phyloP scores from a whole-genome alignment of 2,329 filamentous ascomycete species.

The Trichoderma brevicompactum region DNA sequence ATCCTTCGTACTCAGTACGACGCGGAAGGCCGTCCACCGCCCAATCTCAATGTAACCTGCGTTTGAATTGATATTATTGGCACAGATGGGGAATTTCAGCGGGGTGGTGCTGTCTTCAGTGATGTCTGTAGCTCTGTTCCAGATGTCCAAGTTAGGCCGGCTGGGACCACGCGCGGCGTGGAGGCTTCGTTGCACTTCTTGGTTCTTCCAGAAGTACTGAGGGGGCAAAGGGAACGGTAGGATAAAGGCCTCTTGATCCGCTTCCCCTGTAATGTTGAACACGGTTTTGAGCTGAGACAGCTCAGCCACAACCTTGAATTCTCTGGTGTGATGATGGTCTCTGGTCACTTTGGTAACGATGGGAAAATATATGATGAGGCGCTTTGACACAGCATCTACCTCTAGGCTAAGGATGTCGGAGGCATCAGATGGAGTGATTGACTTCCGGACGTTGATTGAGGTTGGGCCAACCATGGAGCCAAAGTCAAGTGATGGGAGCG shows the following conservation, averaged over 20 bases:
- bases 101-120: constrained; percentile 42
- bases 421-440: constrained; percentile 25
- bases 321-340: constrained; percentile 29
- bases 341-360: constrained; percentile 30
- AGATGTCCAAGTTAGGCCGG: constrained; percentile 51
- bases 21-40: constrained; percentile 60
- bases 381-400: constrained; percentile 39
- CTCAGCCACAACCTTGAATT: constrained; percentile 50
- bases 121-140: constrained; percentile 56
- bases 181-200: constrained; percentile 39
- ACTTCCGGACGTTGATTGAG: constrained; percentile 63
- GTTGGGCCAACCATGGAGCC: constrained; percentile 60
- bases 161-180: constrained; percentile 39
- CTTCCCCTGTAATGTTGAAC: constrained; percentile 38
- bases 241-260: constrained; percentile 46
- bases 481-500: constrained; percentile 59
- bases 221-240: constrained; percentile 56
- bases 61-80: neutral
- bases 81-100: constrained; percentile 33
- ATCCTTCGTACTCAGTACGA: constrained; percentile 45
- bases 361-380: constrained; percentile 41
- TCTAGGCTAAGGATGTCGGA: constrained; percentile 37
- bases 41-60: constrained; percentile 49
- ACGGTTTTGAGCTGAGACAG: constrained; percentile 54
- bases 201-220: constrained; percentile 49